Evolutionary conservation across 78 protist genomes (phyloP).

Genomic region (Carpediemonas membranifera): DNA sequence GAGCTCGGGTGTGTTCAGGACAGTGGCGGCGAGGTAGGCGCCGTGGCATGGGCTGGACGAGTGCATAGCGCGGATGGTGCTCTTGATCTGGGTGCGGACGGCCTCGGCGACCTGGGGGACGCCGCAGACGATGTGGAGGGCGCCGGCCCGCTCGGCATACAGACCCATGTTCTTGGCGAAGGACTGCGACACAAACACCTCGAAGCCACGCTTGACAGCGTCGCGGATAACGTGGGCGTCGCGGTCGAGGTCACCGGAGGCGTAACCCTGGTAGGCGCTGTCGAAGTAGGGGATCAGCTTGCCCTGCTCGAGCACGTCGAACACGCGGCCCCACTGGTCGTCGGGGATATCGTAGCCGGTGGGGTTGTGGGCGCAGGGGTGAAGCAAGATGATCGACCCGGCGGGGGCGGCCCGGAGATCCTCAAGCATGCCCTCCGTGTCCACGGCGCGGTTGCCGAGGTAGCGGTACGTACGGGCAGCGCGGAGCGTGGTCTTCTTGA

Average conservation of each 20-base stretch:
- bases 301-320: conserved; percentile 15
- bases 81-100: conserved; percentile 59
- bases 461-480: conserved; percentile 11
- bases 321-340: conserved; percentile 70
- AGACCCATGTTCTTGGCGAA: conserved; percentile 95
- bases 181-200: conserved; percentile 19
- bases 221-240: conserved; percentile 73
- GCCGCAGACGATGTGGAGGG: conserved; percentile 28
- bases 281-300: conserved; percentile 70
- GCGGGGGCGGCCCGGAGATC: conserved; percentile 51
- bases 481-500: conserved; percentile 16
- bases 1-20: conserved; percentile 44
- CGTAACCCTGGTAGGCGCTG: conserved; percentile 96
- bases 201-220: conserved; percentile 21
- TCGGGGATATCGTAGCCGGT: conserved; percentile 92
- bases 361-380: conserved; percentile 98
- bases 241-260: conserved; percentile 72
- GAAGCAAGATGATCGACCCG: conserved; percentile 68
- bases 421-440: conserved; percentile 66
- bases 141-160: conserved; percentile 79
- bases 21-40: conserved; percentile 69
- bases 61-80: conserved; percentile 70
- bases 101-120: conserved; percentile 17
- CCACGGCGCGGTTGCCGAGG: conserved; percentile 46
- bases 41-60: conserved; percentile 91